Evolutionary conservation across 2,329 filamentous ascomycete species (phyloP), one percentile per base, ranked within the genome.

Genomic region (Fusarium camptoceras): DNA sequence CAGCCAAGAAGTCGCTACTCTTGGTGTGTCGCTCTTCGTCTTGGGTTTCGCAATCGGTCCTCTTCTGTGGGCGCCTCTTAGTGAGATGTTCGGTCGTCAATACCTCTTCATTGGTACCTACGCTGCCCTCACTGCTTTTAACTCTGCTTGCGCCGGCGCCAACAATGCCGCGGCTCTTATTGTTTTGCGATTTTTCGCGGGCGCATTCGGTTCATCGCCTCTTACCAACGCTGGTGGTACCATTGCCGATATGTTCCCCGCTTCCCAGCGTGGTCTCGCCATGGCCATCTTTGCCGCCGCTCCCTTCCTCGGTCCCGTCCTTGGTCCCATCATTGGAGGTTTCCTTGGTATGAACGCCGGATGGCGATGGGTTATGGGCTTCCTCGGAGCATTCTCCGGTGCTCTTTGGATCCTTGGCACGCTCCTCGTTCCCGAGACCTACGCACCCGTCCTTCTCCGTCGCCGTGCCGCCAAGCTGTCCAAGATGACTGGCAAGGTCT

Each of bases 341-440:
- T 95, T 89, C 74, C 81, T 94, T 1, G 85, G 85, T 12, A 90
- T 93, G 74, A 86, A 85, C 2, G 80, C 83, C 0, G 90, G 90
- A n/a, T 94, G 92, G 92, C 82, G 92, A 70, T 94, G 92, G 91
- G 83, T 94, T 0, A 94, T 94, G 81, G 94, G 91, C 88, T 87
- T 96, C 70, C 92, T 94, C 73, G 82, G 94, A 7, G 94, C 96
- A 72, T 78, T 94, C 10, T 84, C 37, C 5, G 89, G 85, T 16
- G 77, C 89, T 54, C 86, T 90, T 67, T 94, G 90, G 88, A 69
- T 90, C 24, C 71, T 93, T 47, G 93, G 94, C 76, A 89, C 89
- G 18, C 92, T 95, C 78, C 94, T 92, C 11, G 90, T 96, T 0
- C 92, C 92, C 0, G 93, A 97, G 79, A 97, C 94, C 0, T 96